Percentiles rank a stretch among this genome's conserved stretches.
phyloP scores from a whole-genome alignment of 495 filamentous ascomycete genomes.

The Bacidia gigantensis region DNA sequence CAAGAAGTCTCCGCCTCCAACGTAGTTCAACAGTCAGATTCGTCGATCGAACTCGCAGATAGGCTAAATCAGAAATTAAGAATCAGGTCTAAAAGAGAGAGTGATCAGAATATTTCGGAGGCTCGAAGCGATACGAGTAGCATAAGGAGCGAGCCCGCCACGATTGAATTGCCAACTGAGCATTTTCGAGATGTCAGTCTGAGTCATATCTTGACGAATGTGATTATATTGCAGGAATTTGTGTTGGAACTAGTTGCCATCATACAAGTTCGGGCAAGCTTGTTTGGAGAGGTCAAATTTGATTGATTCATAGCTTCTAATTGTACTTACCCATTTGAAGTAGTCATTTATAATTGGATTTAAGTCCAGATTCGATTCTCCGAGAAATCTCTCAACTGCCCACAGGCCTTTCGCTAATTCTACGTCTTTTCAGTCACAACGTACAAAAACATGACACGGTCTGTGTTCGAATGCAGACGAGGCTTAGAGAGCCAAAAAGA shows the following conservation, averaged over 20 bases:
- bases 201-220: conserved; percentile 70
- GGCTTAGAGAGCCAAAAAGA: too few species aligned
- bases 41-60: conserved; percentile 10
- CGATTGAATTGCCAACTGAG: conserved; percentile 22
- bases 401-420: too few species aligned
- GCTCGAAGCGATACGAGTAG: conserved; percentile 16
- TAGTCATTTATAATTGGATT: too few species aligned
- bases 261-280: conserved; percentile 67
- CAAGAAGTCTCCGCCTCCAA: conserved; percentile 7
- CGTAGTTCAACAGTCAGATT: conserved; percentile 1
- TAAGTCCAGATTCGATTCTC: too few species aligned
- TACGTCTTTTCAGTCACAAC: too few species aligned
- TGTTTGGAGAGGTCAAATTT: conserved; percentile 75
- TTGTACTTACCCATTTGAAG: too few species aligned
- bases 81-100: conserved; percentile 3
- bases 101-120: conserved; percentile 5
- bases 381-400: too few species aligned
- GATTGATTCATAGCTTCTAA: too few species aligned
- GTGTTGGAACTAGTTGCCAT: conserved; percentile 77
- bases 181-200: conserved; percentile 46
- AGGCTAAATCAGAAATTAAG: conserved; percentile 11
- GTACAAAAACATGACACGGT: too few species aligned
- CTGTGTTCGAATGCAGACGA: too few species aligned
- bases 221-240: conserved; percentile 55
- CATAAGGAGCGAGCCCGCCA: conserved; percentile 19